Evolutionary conservation across 371 early-diverging fungal species (phyloP).

Genomic region (Fennellomyces sp.): DNA sequence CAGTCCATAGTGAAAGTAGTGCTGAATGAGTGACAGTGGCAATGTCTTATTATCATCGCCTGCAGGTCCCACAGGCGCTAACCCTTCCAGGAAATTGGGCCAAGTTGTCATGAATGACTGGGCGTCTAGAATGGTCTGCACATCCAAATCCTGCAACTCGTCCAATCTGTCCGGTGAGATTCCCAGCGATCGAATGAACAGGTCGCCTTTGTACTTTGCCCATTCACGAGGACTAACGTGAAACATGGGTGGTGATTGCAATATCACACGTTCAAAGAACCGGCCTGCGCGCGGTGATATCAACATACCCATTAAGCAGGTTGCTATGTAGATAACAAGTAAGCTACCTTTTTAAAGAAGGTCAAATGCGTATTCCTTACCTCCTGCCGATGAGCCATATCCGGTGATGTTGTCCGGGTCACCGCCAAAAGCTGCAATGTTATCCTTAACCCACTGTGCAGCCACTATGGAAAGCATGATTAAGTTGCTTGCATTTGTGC

Average conservation of each 20-base stretch:
- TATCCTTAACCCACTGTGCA: constrained; percentile 16
- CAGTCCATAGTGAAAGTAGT: constrained; percentile 24
- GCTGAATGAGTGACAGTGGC: constrained; percentile 18
- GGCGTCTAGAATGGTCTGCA: constrained; percentile 29
- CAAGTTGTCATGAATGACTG: constrained; percentile 42
- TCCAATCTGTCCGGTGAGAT: constrained; percentile 9
- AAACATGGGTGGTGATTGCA: constrained; percentile 43
- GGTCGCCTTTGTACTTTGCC: constrained; percentile 32
- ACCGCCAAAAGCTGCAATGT: constrained; percentile 21
- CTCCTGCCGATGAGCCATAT: constrained; percentile 44
- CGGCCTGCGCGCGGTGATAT: neutral
- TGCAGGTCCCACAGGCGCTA: constrained; percentile 34
- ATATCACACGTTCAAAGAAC: constrained; percentile 12
- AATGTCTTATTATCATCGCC: constrained; percentile 16
- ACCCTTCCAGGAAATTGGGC: constrained; percentile 42
- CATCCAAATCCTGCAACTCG: constrained; percentile 22
- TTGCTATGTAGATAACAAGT: neutral
- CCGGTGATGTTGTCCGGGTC: constrained; percentile 31
- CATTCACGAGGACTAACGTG: constrained; percentile 28
- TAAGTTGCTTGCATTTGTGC: neutral
- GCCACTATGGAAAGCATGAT: constrained; percentile 15
- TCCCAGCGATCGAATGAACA: constrained; percentile 31
- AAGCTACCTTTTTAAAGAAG: too few species aligned
- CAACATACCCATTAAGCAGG: constrained; percentile 7
- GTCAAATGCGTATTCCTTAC: too few species aligned